Evolutionary conservation across 805 yeast species (phyloP).

Genomic region (Citeromyces matritensis): DNA sequence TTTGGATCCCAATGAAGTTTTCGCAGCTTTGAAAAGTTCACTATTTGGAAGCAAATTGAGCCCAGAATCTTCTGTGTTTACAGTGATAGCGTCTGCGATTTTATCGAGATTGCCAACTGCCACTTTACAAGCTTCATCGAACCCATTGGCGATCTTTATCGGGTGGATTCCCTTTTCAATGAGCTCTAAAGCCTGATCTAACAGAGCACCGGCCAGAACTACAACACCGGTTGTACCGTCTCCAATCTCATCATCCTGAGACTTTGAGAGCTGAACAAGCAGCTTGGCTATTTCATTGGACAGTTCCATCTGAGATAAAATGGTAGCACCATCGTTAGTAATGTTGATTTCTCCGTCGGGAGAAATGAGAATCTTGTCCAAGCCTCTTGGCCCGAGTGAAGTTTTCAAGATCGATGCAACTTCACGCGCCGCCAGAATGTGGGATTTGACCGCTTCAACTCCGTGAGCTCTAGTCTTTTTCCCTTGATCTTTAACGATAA

Average conservation of each 20-base stretch:
- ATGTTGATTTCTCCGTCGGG: conserved; percentile 98
- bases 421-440: conserved; percentile 87
- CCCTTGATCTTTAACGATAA: conserved; percentile 77
- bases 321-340: conserved; percentile 98
- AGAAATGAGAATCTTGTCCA: conserved; percentile 86
- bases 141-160: conserved; percentile 91
- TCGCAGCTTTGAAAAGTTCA: conserved; percentile 81
- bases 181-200: conserved; percentile 88
- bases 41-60: conserved; percentile 17
- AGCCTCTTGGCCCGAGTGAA: conserved; percentile 95
- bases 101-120: conserved; percentile 67
- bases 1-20: conserved; percentile 89
- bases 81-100: conserved; percentile 53
- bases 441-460: conserved; percentile 70
- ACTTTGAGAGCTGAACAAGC: conserved; percentile 81
- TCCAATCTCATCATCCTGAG: conserved; percentile 97
- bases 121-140: conserved; percentile 89
- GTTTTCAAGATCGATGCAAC: conserved; percentile 88
- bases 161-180: conserved; percentile 98
- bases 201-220: conserved; percentile 84
- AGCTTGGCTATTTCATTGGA: conserved; percentile 94
- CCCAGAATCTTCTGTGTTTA: conserved; percentile 23
- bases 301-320: conserved; percentile 87
- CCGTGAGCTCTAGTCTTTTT: conserved; percentile 49
- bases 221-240: conserved; percentile 99